Evolutionary conservation across 2,329 filamentous ascomycete genomes (phyloP), one percentile per base, ranked within the genome.

Genomic region (Nannizziopsis arthrosporioides): DNA sequence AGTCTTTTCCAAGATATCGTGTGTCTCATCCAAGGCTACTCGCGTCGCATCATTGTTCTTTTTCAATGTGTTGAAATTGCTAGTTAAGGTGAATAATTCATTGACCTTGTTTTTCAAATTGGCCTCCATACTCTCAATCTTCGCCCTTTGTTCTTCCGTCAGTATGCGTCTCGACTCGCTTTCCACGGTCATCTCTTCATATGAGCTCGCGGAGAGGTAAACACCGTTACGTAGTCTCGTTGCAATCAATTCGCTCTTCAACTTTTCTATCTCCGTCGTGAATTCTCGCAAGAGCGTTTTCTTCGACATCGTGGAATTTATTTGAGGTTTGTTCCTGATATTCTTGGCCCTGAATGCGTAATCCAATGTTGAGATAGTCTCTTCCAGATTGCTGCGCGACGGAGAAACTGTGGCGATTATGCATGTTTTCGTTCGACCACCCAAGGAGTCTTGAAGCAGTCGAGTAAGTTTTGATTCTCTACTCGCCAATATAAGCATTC

Each of bases 271-370:
- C 62, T 98, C 92, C 18, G 76, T 72, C 0, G 90, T 92, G 55
- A 94, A 94, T 55, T 98, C 92, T 51, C 78, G 82, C 9, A 98
- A 74, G 10, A 98, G 68, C 2, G 87, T 94, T 68, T 92, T 94
- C 68, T 96, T 98, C 54, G 86, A 89, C 54, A 96, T 80, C 61
- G 86, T 78, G 42, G 87, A 85, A 66, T 96, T 98, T 58, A 94
- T 76, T 61, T 98, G 92, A 0, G 92, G 93, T 67, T 95, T 95
- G 67, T 98, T 98, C 43, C 86, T 84, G 59, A 98, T 98, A 57
- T 98, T 96, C 72, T 98, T 98, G 12, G 92, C 92, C 41, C 92
- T 80, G 68, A 96, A 96, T 9, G 92, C 93, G 62, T 98, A 98
- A 64, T 98, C 92, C 1, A 98, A 75, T 0, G 93, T 98, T 0